Conservation (phyloP, 2,329 filamentous ascomycete species). For the Elsinoe batatas region DNA sequence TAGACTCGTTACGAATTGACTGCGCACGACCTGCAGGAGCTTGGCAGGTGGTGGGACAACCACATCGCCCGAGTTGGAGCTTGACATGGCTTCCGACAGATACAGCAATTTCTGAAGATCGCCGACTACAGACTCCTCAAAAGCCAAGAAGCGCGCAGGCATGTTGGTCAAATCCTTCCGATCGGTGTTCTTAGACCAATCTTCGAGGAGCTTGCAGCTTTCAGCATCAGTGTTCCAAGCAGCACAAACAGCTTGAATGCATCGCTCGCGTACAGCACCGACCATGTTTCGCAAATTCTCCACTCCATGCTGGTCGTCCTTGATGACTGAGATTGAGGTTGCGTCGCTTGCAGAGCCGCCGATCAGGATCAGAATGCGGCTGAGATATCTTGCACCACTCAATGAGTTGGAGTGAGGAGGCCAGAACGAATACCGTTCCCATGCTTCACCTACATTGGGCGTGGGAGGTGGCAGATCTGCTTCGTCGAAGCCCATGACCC, state of each 20-base stretch:
- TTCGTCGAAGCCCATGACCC: constrained; percentile 65
- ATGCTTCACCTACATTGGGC: constrained; percentile 63
- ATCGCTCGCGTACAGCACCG: constrained; percentile 69
- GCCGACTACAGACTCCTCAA: constrained; percentile 69
- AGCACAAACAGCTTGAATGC: constrained; percentile 72
- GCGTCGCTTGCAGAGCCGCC: constrained; percentile 83
- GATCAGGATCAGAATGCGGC: constrained; percentile 69
- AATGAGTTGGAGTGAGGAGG: constrained; percentile 85
- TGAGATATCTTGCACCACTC: constrained; percentile 82
- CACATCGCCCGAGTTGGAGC: constrained; percentile 64
- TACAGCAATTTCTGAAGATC: constrained; percentile 96
- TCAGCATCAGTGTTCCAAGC: constrained; percentile 93
- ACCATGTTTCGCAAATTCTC: constrained; percentile 71
- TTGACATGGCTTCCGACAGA: constrained; percentile 72
- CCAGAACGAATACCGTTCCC: constrained; percentile 96
- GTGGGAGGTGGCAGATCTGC: constrained; percentile 70
- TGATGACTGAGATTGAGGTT: constrained; percentile 61
- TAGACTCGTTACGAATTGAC: constrained; percentile 84
- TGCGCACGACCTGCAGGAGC: constrained; percentile 78
- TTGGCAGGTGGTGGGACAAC: constrained; percentile 79
- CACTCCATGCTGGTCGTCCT: constrained; percentile 44
- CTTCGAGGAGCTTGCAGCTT: constrained; percentile 82
- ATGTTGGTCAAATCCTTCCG: constrained; percentile 81
- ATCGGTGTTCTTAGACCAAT: constrained; percentile 80
- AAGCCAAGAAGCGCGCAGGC: constrained; percentile 74